These are phyloP conservation scores for Sutorius eximius DNA, from an alignment of 1,284 basidiomycete species.

Conservation along the genomic window DNA sequence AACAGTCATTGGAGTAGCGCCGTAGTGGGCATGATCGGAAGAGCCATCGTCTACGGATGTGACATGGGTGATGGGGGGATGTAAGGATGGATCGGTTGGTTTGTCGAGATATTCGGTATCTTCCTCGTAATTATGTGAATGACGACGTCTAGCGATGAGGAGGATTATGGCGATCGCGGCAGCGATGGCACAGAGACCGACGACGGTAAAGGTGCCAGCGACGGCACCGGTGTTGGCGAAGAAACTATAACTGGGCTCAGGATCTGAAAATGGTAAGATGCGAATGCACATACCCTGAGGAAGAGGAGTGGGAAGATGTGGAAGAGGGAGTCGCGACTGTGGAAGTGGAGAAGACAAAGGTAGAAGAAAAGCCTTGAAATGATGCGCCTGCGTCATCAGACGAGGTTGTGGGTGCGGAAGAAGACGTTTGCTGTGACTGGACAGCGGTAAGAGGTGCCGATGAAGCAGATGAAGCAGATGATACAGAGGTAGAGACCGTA, in stretches of 20 bases:
- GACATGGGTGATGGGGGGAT: conserved; percentile 12
- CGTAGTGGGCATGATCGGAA: conserved; percentile 28
- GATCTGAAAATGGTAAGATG: neutral
- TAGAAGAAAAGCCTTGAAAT: neutral
- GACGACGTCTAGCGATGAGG: conserved; percentile 27
- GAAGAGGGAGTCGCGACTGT: conserved; percentile 16
- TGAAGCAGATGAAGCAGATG: neutral
- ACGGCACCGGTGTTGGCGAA: conserved; percentile 49
- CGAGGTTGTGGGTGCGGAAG: conserved; percentile 1
- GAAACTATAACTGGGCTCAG: conserved; percentile 37
- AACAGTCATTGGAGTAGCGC: conserved; percentile 19
- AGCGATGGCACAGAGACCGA: conserved; percentile 35
- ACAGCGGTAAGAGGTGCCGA: neutral
- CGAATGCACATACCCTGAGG: conserved; percentile 18
- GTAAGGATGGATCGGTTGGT: conserved; percentile 4
- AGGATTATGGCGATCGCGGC: conserved; percentile 27
- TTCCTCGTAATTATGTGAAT: conserved; percentile 24
- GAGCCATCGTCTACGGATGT: conserved; percentile 17
- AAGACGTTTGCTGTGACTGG: conserved; percentile 4
- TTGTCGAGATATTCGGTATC: conserved; percentile 35
- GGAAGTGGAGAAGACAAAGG: neutral
- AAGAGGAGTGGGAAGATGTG: conserved; percentile 16
- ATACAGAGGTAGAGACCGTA: neutral
- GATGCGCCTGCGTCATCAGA: neutral
- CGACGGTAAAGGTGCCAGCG: conserved; percentile 45